Percentiles rank a stretch among this genome's conserved stretches.
phyloP scores from a whole-genome alignment of 192 early-diverging fungal species.

The Pilobolus umbonatus region DNA sequence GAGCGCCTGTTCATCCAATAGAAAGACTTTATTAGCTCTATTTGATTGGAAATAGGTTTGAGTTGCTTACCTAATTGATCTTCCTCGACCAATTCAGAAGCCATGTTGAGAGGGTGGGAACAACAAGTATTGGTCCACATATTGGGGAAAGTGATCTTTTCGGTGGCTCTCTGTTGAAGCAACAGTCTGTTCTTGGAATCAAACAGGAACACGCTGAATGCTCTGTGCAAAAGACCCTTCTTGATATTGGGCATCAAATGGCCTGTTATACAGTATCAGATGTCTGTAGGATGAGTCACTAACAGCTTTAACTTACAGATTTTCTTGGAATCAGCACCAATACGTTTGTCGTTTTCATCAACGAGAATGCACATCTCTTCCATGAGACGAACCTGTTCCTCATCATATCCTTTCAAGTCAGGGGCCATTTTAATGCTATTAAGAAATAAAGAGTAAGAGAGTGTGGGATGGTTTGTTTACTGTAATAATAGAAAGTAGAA shows the following conservation, averaged over 20 bases:
- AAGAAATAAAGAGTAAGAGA: slow-evolving; percentile 3
- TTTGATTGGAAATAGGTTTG: not conserved
- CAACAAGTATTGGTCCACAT: slow-evolving; percentile 99
- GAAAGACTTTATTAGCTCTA: not conserved
- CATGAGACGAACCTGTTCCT: slow-evolving; percentile 92
- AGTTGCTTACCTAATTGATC: slow-evolving; percentile 56
- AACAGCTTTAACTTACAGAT: slow-evolving; percentile 59
- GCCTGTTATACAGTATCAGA: slow-evolving; percentile 42
- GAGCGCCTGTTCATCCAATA: slow-evolving; percentile 52
- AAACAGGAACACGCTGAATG: slow-evolving; percentile 97
- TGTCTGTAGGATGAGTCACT: not conserved
- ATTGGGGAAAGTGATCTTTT: slow-evolving; percentile 98
- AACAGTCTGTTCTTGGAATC: slow-evolving; percentile 79
- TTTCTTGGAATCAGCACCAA: slow-evolving; percentile 89
- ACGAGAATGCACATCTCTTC: slow-evolving; percentile 96
- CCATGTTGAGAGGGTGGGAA: slow-evolving; percentile 86
- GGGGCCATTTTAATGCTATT: slow-evolving; percentile 40
- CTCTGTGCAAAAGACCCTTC: slow-evolving; percentile 87
- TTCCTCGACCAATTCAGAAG: slow-evolving; percentile 72
- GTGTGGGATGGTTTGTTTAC: too few relatives aligned
- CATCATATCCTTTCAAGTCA: slow-evolving; percentile 63
- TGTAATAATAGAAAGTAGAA: slow-evolving; percentile 14
- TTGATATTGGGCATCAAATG: slow-evolving; percentile 95
- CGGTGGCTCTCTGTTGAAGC: slow-evolving; percentile 90
- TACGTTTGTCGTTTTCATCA: slow-evolving; percentile 77